These are phyloP conservation scores for Oryza punctata DNA, from an alignment of 176 grass and related monocot species.

Conservation along the genomic window DNA sequence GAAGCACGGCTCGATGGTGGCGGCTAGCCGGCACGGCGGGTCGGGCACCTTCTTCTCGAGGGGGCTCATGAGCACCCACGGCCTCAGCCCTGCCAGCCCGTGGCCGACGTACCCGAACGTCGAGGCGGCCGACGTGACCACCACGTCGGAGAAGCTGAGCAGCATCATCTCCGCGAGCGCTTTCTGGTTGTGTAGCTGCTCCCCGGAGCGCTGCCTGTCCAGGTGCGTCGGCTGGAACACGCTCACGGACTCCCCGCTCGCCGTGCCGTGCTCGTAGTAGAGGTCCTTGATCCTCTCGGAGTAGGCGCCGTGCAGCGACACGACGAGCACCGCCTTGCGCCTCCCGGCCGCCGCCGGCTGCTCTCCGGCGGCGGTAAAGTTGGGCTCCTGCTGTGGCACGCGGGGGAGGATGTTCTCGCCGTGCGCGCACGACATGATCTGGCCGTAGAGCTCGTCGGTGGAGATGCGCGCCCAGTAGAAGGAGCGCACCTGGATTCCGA, in stretches of 20 bases:
- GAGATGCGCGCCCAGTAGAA: slow-evolving; percentile 51
- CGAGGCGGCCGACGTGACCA: slow-evolving; percentile 55
- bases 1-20: slow-evolving; percentile 69
- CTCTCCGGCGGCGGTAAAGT: too few species aligned
- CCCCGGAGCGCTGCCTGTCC: slow-evolving; percentile 44
- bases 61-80: slow-evolving; percentile 61
- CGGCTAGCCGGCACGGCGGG: slow-evolving; percentile 42
- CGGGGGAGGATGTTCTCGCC: slow-evolving; percentile 38
- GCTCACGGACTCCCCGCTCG: slow-evolving; percentile 35
- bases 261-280: slow-evolving; percentile 45
- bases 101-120: slow-evolving; percentile 74
- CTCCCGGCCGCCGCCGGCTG: neutral
- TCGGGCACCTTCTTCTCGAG: slow-evolving; percentile 20
- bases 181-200: slow-evolving; percentile 68
- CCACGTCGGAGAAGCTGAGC: slow-evolving; percentile 58
- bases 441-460: slow-evolving; percentile 29
- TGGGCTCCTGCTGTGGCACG: neutral
- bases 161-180: slow-evolving; percentile 73
- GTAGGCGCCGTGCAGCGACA: slow-evolving; percentile 57
- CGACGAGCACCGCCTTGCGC: slow-evolving; percentile 58
- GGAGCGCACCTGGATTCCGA: slow-evolving; percentile 54
- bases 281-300: slow-evolving; percentile 54
- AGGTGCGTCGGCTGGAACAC: slow-evolving; percentile 75
- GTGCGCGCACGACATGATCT: slow-evolving; percentile 48
- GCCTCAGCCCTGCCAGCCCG: slow-evolving; percentile 57